Conservation (phyloP, 1,284 basidiomycete species). For the Pholiota adiposa region DNA sequence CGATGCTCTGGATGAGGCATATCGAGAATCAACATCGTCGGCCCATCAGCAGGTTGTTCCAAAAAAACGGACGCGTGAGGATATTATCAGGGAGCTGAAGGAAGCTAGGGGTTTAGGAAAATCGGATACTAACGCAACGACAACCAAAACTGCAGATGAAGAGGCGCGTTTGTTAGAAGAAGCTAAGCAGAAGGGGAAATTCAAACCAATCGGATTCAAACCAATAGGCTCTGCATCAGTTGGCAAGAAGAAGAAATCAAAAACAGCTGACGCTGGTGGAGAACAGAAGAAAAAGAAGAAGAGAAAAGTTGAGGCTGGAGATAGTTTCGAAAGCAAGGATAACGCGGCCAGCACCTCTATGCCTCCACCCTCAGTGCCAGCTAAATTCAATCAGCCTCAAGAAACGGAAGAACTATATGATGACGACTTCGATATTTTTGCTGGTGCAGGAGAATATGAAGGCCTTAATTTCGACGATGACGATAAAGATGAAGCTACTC, state of each 20-base stretch:
- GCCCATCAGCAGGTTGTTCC: constrained; percentile 33
- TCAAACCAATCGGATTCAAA: constrained; percentile 81
- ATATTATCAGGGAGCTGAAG: constrained; percentile 76
- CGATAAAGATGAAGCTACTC: constrained; percentile 42
- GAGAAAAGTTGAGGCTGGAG: constrained; percentile 38
- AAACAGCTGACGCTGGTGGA: constrained; percentile 38
- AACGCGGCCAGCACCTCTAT: constrained; percentile 19
- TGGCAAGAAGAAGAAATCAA: constrained; percentile 62
- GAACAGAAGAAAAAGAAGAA: constrained; percentile 57
- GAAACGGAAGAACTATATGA: constrained; percentile 41
- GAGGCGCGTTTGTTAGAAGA: constrained; percentile 44
- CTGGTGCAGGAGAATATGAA: constrained; percentile 82
- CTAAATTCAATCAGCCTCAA: constrained; percentile 20
- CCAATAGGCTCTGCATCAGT: constrained; percentile 54
- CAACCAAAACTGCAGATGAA: constrained; percentile 28
- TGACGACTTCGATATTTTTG: constrained; percentile 82
- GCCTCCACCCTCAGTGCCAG: constrained; percentile 22
- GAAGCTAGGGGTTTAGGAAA: constrained; percentile 47
- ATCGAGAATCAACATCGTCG: constrained; percentile 42
- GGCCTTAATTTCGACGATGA: constrained; percentile 68
- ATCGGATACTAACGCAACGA: constrained; percentile 19
- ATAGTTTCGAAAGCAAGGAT: constrained; percentile 8
- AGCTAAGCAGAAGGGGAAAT: constrained; percentile 69
- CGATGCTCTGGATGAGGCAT: constrained; percentile 79
- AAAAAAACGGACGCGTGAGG: constrained; percentile 74